Conservation (phyloP, 176 grass and related monocot species). For the Themeda triandra region DNA sequence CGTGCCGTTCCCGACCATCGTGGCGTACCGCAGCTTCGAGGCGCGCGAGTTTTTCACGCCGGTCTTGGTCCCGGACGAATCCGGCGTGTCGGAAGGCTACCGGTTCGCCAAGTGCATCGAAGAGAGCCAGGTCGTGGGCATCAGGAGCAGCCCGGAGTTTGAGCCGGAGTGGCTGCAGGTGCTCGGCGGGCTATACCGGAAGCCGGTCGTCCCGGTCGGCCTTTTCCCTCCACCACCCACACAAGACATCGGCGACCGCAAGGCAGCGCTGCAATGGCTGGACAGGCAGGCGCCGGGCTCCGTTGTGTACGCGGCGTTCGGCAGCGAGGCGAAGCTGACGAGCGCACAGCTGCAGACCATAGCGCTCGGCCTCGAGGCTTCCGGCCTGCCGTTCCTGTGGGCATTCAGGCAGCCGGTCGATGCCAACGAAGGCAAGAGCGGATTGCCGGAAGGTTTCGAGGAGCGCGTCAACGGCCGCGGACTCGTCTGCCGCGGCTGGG, state of each 20-base stretch:
- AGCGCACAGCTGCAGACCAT: not conserved
- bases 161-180: constrained; percentile 23
- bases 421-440: not conserved
- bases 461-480: not conserved
- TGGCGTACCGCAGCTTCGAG: constrained; percentile 34
- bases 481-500: constrained; percentile 28
- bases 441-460: constrained; percentile 20
- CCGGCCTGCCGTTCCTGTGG: constrained; percentile 33
- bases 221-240: not conserved
- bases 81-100: constrained; percentile 1
- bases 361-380: constrained; percentile 25
- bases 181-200: constrained; percentile 14
- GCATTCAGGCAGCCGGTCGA: not conserved
- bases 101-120: not conserved
- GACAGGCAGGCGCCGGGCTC: constrained; percentile 11
- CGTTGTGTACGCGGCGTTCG: constrained; percentile 26
- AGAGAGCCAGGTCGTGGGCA: not conserved
- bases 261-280: constrained; percentile 25
- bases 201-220: constrained; percentile 31
- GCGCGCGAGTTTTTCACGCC: not conserved
- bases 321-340: constrained; percentile 24
- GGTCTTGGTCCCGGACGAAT: not conserved
- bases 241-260: not conserved
- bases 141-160: constrained; percentile 14
- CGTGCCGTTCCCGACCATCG: constrained; percentile 22